Conservation (phyloP, 768 basidiomycete species). For the Lentinula edodes region DNA sequence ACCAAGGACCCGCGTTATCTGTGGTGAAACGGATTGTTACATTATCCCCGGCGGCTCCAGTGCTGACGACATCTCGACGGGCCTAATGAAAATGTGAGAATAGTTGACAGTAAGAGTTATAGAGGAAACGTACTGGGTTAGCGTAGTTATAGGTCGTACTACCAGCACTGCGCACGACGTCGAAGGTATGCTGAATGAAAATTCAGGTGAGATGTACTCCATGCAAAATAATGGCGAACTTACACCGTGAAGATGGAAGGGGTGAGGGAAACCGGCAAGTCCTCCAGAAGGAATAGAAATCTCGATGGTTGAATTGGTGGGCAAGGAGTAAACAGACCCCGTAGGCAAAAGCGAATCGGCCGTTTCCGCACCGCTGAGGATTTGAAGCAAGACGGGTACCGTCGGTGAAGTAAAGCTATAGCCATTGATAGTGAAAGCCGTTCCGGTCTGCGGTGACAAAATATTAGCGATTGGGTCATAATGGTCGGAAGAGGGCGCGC, state of each 20-base stretch:
- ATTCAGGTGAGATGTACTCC: neutral
- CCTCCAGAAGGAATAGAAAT: slow-evolving; percentile 32
- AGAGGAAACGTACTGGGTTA: slow-evolving; percentile 32
- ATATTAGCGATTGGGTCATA: too few species aligned
- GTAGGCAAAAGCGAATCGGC: slow-evolving; percentile 43
- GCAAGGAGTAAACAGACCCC: slow-evolving; percentile 42
- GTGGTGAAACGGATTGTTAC: slow-evolving; percentile 46
- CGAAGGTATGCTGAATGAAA: slow-evolving; percentile 28
- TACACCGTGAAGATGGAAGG: slow-evolving; percentile 6
- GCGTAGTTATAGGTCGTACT: slow-evolving; percentile 31
- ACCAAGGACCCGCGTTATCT: slow-evolving; percentile 36
- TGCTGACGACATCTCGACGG: slow-evolving; percentile 44
- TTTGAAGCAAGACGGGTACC: slow-evolving; percentile 52
- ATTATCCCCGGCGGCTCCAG: slow-evolving; percentile 17
- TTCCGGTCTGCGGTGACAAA: too few species aligned
- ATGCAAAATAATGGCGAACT: neutral
- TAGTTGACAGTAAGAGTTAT: neutral
- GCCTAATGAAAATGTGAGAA: neutral
- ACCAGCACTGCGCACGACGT: slow-evolving; percentile 38
- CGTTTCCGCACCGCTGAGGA: slow-evolving; percentile 45
- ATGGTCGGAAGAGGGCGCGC: too few species aligned
- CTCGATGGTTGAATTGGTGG: slow-evolving; percentile 40
- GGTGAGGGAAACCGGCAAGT: slow-evolving; percentile 19
- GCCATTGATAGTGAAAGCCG: slow-evolving; percentile 25
- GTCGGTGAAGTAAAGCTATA: slow-evolving; percentile 29